Evolutionary conservation across 2,329 filamentous ascomycete species (phyloP).

Genomic region (Grosmannia serpens): DNA sequence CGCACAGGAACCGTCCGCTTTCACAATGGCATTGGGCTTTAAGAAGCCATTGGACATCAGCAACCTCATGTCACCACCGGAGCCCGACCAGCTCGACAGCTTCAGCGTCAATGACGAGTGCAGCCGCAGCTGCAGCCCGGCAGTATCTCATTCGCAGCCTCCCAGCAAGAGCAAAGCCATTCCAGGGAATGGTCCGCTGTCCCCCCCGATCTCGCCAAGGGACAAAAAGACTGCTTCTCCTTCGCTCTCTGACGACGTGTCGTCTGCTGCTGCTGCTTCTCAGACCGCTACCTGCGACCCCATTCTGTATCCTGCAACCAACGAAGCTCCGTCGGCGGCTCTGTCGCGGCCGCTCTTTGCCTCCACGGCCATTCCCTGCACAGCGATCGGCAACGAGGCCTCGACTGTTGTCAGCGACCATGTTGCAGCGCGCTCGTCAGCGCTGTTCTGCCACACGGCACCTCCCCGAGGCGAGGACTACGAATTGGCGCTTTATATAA

Average conservation of each 20-base stretch:
- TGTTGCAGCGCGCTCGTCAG: constrained; percentile 30
- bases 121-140: constrained; percentile 8
- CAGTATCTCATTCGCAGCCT: constrained; percentile 3
- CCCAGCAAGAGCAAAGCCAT: constrained; percentile 9
- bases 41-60: constrained; percentile 36
- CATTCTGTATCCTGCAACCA: constrained; percentile 40
- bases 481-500: constrained; percentile 39
- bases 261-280: not conserved
- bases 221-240: constrained; percentile 23
- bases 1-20: not conserved
- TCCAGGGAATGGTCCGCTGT: constrained; percentile 33
- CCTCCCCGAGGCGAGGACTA: constrained; percentile 44
- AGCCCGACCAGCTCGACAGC: constrained; percentile 39
- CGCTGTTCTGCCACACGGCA: constrained; percentile 29
- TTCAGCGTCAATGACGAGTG: constrained; percentile 26
- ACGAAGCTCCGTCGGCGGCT: constrained; percentile 29
- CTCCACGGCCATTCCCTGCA: constrained; percentile 21
- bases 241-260: not conserved
- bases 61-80: constrained; percentile 52
- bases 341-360: constrained; percentile 41
- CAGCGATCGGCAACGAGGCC: constrained; percentile 33
- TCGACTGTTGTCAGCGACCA: constrained; percentile 37
- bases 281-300: constrained; percentile 33
- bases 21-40: not conserved
- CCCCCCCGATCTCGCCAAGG: constrained; percentile 47